Evolutionary conservation across 2,329 filamentous ascomycete species (phyloP).

Genomic region (Colletotrichum lini): DNA sequence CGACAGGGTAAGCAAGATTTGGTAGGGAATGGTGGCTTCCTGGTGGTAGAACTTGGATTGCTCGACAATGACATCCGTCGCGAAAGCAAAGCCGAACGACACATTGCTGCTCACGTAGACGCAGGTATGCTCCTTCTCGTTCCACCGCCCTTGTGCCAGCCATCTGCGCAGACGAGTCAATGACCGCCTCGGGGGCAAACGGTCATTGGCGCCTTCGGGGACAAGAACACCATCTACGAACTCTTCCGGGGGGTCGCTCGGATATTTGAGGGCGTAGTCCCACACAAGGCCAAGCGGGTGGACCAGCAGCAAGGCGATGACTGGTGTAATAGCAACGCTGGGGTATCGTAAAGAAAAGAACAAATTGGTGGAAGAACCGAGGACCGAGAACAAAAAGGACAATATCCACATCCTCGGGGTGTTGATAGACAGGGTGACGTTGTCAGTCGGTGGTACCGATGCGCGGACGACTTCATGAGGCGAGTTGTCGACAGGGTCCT

Average conservation of each 20-base stretch:
- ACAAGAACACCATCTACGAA: constrained; percentile 53
- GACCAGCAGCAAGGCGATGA: constrained; percentile 88
- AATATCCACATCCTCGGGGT: constrained; percentile 90
- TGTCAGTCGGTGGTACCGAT: constrained; percentile 82
- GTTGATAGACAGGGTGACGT: constrained; percentile 84
- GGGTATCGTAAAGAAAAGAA: constrained; percentile 94
- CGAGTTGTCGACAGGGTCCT: constrained; percentile 76
- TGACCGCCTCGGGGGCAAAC: constrained; percentile 28
- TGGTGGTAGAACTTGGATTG: constrained; percentile 92
- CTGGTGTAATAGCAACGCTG: constrained; percentile 89
- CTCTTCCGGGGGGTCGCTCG: constrained; percentile 57
- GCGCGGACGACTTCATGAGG: constrained; percentile 85
- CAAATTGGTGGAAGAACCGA: constrained; percentile 87
- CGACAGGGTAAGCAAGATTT: constrained; percentile 86
- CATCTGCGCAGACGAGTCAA: constrained; percentile 73
- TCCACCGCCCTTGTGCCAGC: constrained; percentile 86
- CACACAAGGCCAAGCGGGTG: constrained; percentile 87
- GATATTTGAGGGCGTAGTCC: constrained; percentile 75
- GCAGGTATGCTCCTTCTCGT: constrained; percentile 90
- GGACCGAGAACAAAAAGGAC: constrained; percentile 83
- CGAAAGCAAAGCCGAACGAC: constrained; percentile 90
- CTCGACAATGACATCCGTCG: constrained; percentile 91
- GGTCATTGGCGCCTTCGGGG: constrained; percentile 20
- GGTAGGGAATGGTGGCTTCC: constrained; percentile 81
- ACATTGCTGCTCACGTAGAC: constrained; percentile 93